These are phyloP conservation scores for Fennellomyces sp. DNA, from an alignment of 371 early-diverging fungal species.

Conservation along the genomic window DNA sequence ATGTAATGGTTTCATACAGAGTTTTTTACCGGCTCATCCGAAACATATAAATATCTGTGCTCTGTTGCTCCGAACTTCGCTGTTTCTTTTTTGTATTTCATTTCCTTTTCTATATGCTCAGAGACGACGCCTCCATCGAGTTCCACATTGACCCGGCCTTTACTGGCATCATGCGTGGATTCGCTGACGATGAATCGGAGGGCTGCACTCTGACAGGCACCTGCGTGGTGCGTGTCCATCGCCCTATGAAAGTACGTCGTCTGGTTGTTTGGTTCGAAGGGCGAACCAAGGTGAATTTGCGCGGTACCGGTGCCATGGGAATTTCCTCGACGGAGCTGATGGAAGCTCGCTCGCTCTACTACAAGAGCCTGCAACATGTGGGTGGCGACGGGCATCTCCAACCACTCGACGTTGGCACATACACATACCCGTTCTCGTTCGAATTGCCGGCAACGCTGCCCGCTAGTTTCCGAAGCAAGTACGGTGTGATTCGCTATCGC, in stretches of 20 bases:
- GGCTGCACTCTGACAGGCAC: slow-evolving; percentile 46
- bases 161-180: slow-evolving; percentile 46
- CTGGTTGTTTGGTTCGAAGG: slow-evolving; percentile 48
- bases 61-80: neutral
- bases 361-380: slow-evolving; percentile 31
- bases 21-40: slow-evolving; percentile 10
- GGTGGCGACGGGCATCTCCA: slow-evolving; percentile 36
- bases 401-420: slow-evolving; percentile 35
- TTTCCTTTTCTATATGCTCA: slow-evolving; percentile 10
- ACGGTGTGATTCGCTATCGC: slow-evolving; percentile 46
- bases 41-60: slow-evolving; percentile 6
- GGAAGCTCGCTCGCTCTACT: slow-evolving; percentile 38
- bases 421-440: slow-evolving; percentile 40
- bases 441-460: slow-evolving; percentile 46
- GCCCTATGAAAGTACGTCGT: slow-evolving; percentile 44
- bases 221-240: slow-evolving; percentile 32
- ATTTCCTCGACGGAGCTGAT: slow-evolving; percentile 33
- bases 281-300: slow-evolving; percentile 41
- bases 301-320: slow-evolving; percentile 21
- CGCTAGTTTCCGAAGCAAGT: slow-evolving; percentile 45
- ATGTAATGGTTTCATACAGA: neutral
- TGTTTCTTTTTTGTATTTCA: neutral
- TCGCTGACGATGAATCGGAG: slow-evolving; percentile 49
- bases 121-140: slow-evolving; percentile 40
- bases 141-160: slow-evolving; percentile 43